Percentiles rank a stretch among this genome's conserved stretches.
phyloP scores from a whole-genome alignment of 345 rosid species.

The Citrus inodora region DNA sequence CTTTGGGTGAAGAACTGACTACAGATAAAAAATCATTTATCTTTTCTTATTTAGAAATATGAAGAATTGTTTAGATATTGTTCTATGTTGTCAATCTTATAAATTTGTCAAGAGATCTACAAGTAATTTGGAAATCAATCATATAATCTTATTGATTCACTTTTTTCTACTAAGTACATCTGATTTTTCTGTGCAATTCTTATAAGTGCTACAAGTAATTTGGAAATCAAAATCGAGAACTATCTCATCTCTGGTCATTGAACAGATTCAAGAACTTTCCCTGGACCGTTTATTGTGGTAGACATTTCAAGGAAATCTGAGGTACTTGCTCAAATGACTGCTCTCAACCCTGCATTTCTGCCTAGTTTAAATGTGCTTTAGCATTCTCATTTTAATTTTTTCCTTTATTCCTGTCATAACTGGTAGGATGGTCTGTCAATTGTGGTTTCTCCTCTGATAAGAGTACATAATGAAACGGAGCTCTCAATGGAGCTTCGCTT shows the following conservation, averaged over 20 bases:
- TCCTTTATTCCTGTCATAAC: neutral
- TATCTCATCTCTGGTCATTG: conserved; percentile 14
- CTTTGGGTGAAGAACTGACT: neutral
- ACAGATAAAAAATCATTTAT: neutral
- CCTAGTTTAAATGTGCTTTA: conserved; percentile 6
- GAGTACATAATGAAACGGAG: conserved; percentile 78
- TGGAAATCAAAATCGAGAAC: conserved; percentile 7
- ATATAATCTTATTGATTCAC: neutral
- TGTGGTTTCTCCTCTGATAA: conserved; percentile 78
- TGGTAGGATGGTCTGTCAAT: conserved; percentile 80
- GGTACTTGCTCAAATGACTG: conserved; percentile 41
- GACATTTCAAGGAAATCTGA: conserved; percentile 62
- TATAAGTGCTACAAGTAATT: neutral
- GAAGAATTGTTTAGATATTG: neutral
- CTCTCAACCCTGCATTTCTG: neutral
- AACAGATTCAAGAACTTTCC: conserved; percentile 79
- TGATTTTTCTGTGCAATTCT: neutral
- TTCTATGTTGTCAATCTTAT: neutral
- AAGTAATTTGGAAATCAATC: neutral
- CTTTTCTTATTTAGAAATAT: neutral
- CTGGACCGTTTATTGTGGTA: conserved; percentile 83
- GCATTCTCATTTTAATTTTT: neutral
- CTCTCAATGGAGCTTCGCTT: conserved; percentile 76
- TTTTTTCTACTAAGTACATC: neutral
- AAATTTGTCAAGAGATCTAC: neutral